These are phyloP conservation scores for Colletotrichum destructivum DNA, from an alignment of 2,329 filamentous ascomycete species.

Conservation along the genomic window DNA sequence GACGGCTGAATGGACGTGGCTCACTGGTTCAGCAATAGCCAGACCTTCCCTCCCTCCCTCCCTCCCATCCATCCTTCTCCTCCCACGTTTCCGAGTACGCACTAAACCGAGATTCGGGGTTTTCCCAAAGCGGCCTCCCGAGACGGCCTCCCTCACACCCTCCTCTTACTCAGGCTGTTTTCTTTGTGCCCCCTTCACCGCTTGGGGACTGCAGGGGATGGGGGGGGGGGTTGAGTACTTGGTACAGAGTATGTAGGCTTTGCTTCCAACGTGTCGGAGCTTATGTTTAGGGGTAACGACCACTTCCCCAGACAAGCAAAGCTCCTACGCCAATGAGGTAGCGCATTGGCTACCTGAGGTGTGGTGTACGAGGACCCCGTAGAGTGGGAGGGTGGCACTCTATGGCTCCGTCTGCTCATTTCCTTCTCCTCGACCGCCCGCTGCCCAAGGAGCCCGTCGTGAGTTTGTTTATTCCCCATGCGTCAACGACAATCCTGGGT, in stretches of 20 bases:
- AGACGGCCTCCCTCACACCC: conserved; percentile 1
- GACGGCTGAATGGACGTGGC: background rate
- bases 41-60: background rate
- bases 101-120: conserved; percentile 2
- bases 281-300: background rate
- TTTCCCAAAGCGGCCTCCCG: conserved; percentile 35
- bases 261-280: conserved; percentile 13
- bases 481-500: background rate
- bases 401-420: background rate
- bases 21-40: conserved; percentile 2
- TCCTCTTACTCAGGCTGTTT: background rate
- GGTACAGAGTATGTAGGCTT: background rate
- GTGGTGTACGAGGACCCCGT: background rate
- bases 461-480: background rate
- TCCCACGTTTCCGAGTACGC: no score
- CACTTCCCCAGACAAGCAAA: background rate
- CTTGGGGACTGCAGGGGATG: background rate
- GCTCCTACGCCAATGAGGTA: background rate
- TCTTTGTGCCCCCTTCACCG: background rate
- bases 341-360: background rate
- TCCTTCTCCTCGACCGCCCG: background rate
- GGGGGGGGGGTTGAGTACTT: background rate
- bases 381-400: background rate
- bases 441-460: background rate
- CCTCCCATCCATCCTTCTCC: no score